Conservation (phyloP, 495 filamentous ascomycete genomes). For the Hypoxylon fuscum region DNA sequence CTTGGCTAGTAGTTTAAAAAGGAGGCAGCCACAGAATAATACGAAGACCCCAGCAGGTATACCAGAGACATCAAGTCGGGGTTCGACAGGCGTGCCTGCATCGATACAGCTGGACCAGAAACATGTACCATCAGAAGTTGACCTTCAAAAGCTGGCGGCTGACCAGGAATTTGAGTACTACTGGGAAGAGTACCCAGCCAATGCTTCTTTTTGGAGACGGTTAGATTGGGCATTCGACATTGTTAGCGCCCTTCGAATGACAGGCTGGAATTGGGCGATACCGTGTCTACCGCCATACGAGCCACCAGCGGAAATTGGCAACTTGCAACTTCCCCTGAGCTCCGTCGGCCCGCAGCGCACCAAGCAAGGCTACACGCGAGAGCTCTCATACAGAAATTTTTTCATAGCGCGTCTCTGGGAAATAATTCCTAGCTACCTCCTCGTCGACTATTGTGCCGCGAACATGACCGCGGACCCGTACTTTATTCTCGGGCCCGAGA, state of each 20-base stretch:
- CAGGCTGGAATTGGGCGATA: constrained; percentile 79
- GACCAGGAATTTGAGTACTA: constrained; percentile 55
- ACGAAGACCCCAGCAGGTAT: too few relatives aligned
- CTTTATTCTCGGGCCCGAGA: constrained; percentile 65
- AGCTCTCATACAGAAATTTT: constrained; percentile 53
- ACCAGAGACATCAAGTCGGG: not conserved
- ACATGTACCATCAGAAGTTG: not conserved
- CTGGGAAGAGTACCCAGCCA: constrained; percentile 78
- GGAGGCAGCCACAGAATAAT: too few relatives aligned
- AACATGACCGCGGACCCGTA: constrained; percentile 78
- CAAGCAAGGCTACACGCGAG: constrained; percentile 47
- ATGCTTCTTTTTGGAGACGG: constrained; percentile 63
- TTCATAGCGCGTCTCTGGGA: constrained; percentile 56
- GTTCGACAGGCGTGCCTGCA: too few relatives aligned
- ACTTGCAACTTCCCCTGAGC: constrained; percentile 52
- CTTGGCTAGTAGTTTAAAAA: not conserved
- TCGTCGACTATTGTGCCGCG: constrained; percentile 72
- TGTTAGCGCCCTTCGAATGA: constrained; percentile 72
- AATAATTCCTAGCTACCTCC: constrained; percentile 65
- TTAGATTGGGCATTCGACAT: constrained; percentile 78
- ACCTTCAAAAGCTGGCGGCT: constrained; percentile 21
- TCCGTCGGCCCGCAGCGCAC: constrained; percentile 45
- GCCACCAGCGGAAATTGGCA: constrained; percentile 49
- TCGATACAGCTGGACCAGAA: not conserved
- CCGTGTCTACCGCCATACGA: constrained; percentile 64